Evolutionary conservation across 2,329 filamentous ascomycete species (phyloP).

Genomic region (Microdochium bolleyi): DNA sequence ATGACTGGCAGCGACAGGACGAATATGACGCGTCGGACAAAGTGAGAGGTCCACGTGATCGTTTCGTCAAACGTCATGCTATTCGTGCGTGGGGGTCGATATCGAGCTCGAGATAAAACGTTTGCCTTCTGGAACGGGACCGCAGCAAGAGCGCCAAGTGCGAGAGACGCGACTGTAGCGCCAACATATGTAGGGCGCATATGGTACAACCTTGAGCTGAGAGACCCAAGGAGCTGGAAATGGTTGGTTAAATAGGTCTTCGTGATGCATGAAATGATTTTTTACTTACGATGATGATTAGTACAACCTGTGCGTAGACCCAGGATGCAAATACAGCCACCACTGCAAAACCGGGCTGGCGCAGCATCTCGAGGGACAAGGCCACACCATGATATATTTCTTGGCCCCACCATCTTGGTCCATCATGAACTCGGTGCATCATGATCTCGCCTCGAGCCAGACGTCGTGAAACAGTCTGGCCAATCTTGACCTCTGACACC

Average conservation of each 20-base stretch:
- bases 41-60: slow-evolving; percentile 63
- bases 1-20: slow-evolving; percentile 58
- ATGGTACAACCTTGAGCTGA: slow-evolving; percentile 61
- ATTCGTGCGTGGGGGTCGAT: slow-evolving; percentile 50
- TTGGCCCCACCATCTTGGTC: slow-evolving; percentile 70
- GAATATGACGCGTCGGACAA: slow-evolving; percentile 61
- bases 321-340: slow-evolving; percentile 67
- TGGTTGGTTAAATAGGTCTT: not conserved
- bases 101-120: slow-evolving; percentile 57
- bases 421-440: slow-evolving; percentile 64
- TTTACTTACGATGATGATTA: slow-evolving; percentile 51
- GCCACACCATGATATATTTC: slow-evolving; percentile 65
- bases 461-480: slow-evolving; percentile 43
- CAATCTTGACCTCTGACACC: slow-evolving; percentile 53
- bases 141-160: slow-evolving; percentile 60
- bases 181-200: slow-evolving; percentile 59
- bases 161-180: slow-evolving; percentile 55
- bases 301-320: slow-evolving; percentile 70
- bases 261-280: not conserved
- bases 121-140: slow-evolving; percentile 69
- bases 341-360: slow-evolving; percentile 65
- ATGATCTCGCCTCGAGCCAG: slow-evolving; percentile 68
- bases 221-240: slow-evolving; percentile 52
- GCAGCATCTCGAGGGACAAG: slow-evolving; percentile 62
- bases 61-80: slow-evolving; percentile 58